phyloP scores from a whole-genome alignment of 257 asterid genomes.

The Solanum sparsipilum region DNA sequence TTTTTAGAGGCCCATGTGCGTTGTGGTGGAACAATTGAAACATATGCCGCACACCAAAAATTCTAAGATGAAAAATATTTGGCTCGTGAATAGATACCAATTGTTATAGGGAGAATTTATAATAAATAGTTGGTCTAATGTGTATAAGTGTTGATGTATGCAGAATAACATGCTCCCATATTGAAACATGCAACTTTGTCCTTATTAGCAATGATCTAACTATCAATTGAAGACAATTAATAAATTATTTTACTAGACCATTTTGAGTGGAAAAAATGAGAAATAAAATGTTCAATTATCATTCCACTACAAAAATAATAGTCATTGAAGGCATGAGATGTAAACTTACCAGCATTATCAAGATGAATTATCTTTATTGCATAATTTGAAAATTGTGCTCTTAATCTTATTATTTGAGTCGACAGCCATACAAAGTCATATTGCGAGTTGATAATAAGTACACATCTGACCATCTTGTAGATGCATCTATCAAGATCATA shows the following conservation, averaged over 20 bases:
- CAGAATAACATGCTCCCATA: not conserved
- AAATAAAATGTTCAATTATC: too few relatives aligned
- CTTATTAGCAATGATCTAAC: not conserved
- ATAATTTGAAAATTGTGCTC: not conserved
- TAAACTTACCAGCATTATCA: not conserved
- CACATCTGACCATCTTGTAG: not conserved
- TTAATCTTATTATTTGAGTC: not conserved
- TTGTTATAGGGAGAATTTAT: not conserved
- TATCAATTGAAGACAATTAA: not conserved
- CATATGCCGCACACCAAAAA: not conserved
- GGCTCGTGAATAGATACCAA: not conserved
- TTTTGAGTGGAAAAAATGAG: too few relatives aligned
- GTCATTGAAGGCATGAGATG: not conserved
- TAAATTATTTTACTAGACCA: too few relatives aligned
- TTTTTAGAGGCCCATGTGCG: not conserved
- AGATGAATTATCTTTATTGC: not conserved
- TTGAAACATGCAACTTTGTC: not conserved
- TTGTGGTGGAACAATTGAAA: not conserved
- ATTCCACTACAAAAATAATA: not conserved
- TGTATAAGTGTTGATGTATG: not conserved
- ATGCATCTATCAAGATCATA: not conserved
- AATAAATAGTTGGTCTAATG: not conserved
- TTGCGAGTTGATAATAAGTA: not conserved
- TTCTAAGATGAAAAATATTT: too few relatives aligned
- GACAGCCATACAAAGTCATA: not conserved